Evolutionary conservation across 208 protist species (phyloP).

Genomic region (Wallacemonas collosoma): DNA sequence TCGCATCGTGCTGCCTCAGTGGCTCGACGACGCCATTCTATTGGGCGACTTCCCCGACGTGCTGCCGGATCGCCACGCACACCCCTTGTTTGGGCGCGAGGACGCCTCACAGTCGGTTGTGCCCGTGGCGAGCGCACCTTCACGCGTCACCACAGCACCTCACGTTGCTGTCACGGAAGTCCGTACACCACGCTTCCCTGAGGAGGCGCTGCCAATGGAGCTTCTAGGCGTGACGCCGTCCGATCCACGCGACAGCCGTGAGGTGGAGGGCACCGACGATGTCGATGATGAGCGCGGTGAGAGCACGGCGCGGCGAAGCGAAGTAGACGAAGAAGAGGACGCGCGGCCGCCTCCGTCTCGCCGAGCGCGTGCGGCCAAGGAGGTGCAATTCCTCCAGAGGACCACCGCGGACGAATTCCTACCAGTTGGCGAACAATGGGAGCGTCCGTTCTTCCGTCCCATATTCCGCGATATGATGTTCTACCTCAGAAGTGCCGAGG

Average conservation of each 20-base stretch:
- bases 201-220: neutral
- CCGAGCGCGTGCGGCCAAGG: neutral
- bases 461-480: constrained; percentile 61
- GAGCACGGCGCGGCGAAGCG: too few relatives aligned
- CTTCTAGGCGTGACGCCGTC: neutral
- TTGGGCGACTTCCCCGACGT: constrained; percentile 52
- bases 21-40: constrained; percentile 67
- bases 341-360: neutral
- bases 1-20: constrained; percentile 63
- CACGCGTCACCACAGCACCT: too few relatives aligned
- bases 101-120: neutral
- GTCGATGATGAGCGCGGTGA: too few relatives aligned
- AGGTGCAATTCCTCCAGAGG: constrained; percentile 16
- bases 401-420: constrained; percentile 36
- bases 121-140: too few relatives aligned
- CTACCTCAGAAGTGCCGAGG: constrained; percentile 27
- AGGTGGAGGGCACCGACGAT: too few relatives aligned
- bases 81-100: constrained; percentile 31
- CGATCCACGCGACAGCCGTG: neutral
- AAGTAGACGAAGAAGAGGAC: too few relatives aligned
- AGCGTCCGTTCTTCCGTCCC: constrained; percentile 55
- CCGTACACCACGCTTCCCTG: neutral
- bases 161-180: too few relatives aligned
- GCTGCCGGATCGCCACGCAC: constrained; percentile 30
- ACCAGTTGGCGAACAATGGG: constrained; percentile 37